Base-by-base conservation (phyloP, 331 rosid genomes). In the Saraca asoca region DNA sequence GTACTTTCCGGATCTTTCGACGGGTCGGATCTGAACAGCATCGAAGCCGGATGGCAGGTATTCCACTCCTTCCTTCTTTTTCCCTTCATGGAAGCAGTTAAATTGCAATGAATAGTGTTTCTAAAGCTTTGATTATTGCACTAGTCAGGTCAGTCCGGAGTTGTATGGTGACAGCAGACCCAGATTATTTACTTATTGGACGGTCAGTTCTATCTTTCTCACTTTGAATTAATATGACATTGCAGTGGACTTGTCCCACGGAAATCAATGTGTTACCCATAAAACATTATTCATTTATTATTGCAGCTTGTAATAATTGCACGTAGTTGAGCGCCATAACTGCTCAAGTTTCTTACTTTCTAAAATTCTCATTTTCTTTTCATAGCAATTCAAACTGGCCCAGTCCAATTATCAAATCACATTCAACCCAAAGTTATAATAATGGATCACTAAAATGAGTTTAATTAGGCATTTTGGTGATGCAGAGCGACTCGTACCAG, bases 121-220 rank as follows among this genome's bases (percentile, higher is more conserved):
- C 78, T 87, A 64, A 92, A 79, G 91, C 75, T 83, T 84, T 83
- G 85, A 86, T 87, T 70, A 38, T 90, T 93, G 76, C 76, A 90
- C 97, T 88, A 93, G 97, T 87, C 97, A 93, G 98, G 98, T 87
- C 88, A 92, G 98, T 92, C 98, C 98, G 93, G 97, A 88, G 96
- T 95, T 94, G 64, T 94, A 94, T 80, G 97, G 97, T 79, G 98
- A 94, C 96, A 86, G 74, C 89, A 81, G 92, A 6, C 98, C 98
- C 0, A 78, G 98, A 86, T 78, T 94, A 71, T 94, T 94, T 80
- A 94, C 96, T 19, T 94, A 94, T 18, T 94, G 98, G 98, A 93
- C 98, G 95, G 97, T 93, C 3, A 82, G 94, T 72, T 73, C 60
- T 68, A 63, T 53, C 59, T 70, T 58, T 48, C 31, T 18, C 12